phyloP scores from a whole-genome alignment of 2,329 filamentous ascomycete species.

The Hymenoscyphus scutula region DNA sequence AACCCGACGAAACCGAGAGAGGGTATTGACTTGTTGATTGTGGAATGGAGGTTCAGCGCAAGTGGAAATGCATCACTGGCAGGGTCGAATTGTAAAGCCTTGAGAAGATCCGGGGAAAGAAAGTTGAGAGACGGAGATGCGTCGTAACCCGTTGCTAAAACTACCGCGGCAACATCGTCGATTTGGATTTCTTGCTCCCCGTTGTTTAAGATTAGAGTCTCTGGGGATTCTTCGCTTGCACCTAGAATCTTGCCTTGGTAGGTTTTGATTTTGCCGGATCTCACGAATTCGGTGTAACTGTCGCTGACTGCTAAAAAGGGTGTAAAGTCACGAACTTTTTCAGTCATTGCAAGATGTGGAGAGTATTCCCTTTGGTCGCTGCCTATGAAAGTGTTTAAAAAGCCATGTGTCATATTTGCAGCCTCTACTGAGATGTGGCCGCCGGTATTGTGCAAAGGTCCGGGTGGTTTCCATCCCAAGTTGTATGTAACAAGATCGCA shows the following conservation, averaged over 20 bases:
- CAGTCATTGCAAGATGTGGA: conserved; percentile 35
- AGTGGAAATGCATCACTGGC: conserved; percentile 50
- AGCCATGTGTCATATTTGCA: conserved; percentile 53
- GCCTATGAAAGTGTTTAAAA: conserved; percentile 48
- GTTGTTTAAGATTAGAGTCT: conserved; percentile 36
- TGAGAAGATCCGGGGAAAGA: conserved; percentile 55
- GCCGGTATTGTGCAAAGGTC: conserved; percentile 59
- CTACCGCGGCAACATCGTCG: conserved; percentile 60
- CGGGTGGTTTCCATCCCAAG: conserved; percentile 55
- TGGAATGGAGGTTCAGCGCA: conserved; percentile 66
- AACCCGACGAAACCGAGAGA: conserved; percentile 77
- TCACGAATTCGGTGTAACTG: conserved; percentile 71
- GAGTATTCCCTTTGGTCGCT: conserved; percentile 52
- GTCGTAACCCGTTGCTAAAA: conserved; percentile 75
- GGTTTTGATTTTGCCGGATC: conserved; percentile 55
- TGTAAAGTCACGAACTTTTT: conserved; percentile 42
- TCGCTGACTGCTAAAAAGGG: conserved; percentile 69
- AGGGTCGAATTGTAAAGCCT: conserved; percentile 56
- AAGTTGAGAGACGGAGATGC: conserved; percentile 63
- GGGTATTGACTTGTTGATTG: conserved; percentile 57
- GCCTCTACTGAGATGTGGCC: conserved; percentile 61
- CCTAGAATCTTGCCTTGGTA: conserved; percentile 34
- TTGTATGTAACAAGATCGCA: conserved; percentile 74
- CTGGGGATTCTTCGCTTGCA: background rate
- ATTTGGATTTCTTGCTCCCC: conserved; percentile 37